Evolutionary conservation across 2,329 filamentous ascomycete genomes (phyloP).

Genomic region (Chalaropsis thielavioides): DNA sequence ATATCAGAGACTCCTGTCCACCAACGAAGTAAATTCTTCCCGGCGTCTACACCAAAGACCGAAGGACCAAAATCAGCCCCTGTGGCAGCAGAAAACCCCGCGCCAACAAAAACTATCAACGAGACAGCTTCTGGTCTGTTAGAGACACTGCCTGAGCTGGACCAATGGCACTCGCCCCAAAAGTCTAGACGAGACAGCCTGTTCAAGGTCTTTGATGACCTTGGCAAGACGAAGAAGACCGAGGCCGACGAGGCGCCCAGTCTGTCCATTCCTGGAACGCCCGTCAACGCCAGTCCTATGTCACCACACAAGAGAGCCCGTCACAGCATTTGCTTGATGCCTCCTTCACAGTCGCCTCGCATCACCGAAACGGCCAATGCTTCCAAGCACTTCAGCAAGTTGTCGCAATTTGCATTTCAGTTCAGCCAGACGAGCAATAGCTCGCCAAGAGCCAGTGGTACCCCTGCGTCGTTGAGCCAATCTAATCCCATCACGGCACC

Average conservation of each 20-base stretch:
- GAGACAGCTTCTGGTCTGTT: slow-evolving; percentile 36
- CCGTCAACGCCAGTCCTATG: neutral
- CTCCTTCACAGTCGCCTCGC: neutral
- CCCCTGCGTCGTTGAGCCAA: neutral
- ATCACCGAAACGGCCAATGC: neutral
- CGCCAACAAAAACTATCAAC: slow-evolving; percentile 4
- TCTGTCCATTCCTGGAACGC: neutral
- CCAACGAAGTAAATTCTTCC: slow-evolving; percentile 42
- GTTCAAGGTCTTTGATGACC: slow-evolving; percentile 34
- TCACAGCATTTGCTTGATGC: slow-evolving; percentile 14
- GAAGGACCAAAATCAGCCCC: neutral
- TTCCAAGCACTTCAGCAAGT: neutral
- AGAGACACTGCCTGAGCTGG: slow-evolving; percentile 36
- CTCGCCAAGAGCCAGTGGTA: neutral
- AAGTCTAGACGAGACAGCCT: slow-evolving; percentile 25
- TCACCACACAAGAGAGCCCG: slow-evolving; percentile 9
- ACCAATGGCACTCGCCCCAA: slow-evolving; percentile 30
- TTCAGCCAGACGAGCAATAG: neutral
- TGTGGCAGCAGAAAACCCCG: neutral
- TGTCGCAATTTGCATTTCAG: slow-evolving; percentile 3
- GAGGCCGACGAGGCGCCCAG: neutral
- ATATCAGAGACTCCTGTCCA: slow-evolving; percentile 22
- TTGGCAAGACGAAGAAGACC: slow-evolving; percentile 1
- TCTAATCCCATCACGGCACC: neutral
- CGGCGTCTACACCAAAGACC: slow-evolving; percentile 22